phyloP scores from a whole-genome alignment of 306 rosid species.

The Leucaena leucocephala region DNA sequence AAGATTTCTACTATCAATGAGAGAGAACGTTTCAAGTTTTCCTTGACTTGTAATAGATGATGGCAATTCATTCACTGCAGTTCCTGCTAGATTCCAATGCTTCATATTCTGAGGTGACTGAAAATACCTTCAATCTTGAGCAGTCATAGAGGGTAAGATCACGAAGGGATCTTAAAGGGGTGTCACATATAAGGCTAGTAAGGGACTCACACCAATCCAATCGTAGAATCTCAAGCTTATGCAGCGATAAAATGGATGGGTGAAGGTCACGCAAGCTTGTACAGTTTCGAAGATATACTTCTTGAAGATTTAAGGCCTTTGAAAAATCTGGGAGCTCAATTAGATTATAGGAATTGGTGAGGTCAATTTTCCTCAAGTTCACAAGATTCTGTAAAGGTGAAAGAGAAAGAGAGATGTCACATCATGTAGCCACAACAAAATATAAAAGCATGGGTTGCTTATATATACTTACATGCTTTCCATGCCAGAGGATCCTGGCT shows the following conservation, averaged over 20 bases:
- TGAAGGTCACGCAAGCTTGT: slow-evolving; percentile 2
- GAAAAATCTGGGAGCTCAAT: slow-evolving; percentile 5
- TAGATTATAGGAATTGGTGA: neutral
- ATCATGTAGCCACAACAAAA: neutral
- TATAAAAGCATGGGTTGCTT: neutral
- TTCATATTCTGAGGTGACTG: neutral
- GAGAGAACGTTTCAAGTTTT: neutral
- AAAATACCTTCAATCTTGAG: slow-evolving; percentile 6
- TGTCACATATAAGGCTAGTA: neutral
- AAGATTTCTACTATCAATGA: neutral
- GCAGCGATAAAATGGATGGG: neutral
- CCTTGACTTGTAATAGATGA: neutral
- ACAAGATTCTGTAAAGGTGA: neutral
- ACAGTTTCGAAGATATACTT: neutral
- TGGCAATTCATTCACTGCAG: slow-evolving; percentile 5
- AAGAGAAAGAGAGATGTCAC: neutral
- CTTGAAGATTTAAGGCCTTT: neutral
- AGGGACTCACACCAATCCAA: slow-evolving; percentile 1
- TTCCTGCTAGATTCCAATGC: neutral
- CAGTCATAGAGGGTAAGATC: neutral
- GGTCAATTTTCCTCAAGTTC: neutral
- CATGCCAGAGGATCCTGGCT: neutral
- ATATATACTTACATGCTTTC: neutral
- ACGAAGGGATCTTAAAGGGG: neutral
- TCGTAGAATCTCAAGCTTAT: neutral